Conservation (phyloP, 164 flowering plant species). For the Stephania japonica region DNA sequence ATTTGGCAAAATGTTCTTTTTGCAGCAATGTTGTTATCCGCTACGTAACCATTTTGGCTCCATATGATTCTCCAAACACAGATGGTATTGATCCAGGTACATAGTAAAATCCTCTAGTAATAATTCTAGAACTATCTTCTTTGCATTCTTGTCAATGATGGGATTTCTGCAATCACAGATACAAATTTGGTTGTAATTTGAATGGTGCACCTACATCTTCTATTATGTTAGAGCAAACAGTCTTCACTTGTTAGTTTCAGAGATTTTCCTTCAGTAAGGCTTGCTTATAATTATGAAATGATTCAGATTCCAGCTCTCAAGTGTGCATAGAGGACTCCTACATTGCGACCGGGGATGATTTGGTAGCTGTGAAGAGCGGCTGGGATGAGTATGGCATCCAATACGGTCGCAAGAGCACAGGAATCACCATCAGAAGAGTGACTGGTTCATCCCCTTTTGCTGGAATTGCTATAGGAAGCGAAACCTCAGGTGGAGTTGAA, state of each 20-base stretch:
- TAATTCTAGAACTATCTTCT: background rate
- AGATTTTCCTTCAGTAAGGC: background rate
- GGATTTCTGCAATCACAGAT: background rate
- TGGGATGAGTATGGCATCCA: constrained; percentile 96
- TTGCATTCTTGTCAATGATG: too few species aligned
- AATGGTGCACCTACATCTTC: background rate
- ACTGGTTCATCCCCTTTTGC: constrained; percentile 83
- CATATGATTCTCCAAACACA: constrained; percentile 84
- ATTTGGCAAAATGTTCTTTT: constrained; percentile 1
- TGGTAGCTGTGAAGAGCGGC: constrained; percentile 90
- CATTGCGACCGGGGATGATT: constrained; percentile 81
- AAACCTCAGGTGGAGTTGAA: constrained; percentile 83
- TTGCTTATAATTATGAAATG: constrained; percentile 2
- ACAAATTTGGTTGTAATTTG: background rate
- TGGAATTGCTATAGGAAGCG: constrained; percentile 95
- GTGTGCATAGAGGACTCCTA: constrained; percentile 95
- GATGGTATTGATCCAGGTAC: constrained; percentile 98
- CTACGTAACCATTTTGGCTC: constrained; percentile 86
- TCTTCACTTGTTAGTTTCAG: background rate
- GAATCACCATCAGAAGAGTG: constrained; percentile 79
- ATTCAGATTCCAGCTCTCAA: constrained; percentile 77
- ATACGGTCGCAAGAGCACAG: constrained; percentile 58
- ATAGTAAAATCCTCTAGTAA: background rate
- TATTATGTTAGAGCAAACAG: background rate
- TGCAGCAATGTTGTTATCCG: constrained; percentile 82